These are phyloP conservation scores for Salix arbutifolia DNA, from an alignment of 345 rosid species.

Conservation along the genomic window DNA sequence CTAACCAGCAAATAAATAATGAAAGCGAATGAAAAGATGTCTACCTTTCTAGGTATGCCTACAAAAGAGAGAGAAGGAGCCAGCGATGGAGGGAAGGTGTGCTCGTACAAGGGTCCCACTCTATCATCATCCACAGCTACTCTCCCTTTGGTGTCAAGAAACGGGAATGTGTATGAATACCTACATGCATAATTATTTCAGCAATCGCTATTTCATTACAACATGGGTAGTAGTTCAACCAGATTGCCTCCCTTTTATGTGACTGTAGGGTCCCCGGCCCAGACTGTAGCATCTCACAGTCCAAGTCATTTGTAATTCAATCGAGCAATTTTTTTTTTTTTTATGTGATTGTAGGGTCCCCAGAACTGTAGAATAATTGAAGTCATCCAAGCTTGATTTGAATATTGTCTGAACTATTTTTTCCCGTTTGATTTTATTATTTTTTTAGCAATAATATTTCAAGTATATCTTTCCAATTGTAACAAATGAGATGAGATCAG, in stretches of 20 bases:
- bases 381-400: no score
- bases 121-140: slow-evolving; percentile 81
- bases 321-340: no score
- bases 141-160: slow-evolving; percentile 95
- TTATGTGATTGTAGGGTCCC: slow-evolving; percentile 5
- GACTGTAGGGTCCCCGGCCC: slow-evolving; percentile 8
- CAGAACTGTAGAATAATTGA: not conserved
- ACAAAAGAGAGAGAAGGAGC: slow-evolving; percentile 86
- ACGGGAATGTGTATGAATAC: slow-evolving; percentile 83
- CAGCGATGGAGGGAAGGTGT: slow-evolving; percentile 87
- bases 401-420: no score
- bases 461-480: no score
- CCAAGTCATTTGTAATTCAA: no score
- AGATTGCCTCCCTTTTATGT: slow-evolving; percentile 9
- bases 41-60: slow-evolving; percentile 89
- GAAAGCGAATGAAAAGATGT: not conserved
- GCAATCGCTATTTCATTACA: not conserved
- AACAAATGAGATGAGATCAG: no score
- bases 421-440: no score
- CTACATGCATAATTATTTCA: slow-evolving; percentile 29
- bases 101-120: slow-evolving; percentile 92
- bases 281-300: not conserved
- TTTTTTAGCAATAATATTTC: no score
- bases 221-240: not conserved
- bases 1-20: not conserved